These are phyloP conservation scores for Blastobotrys attinorum DNA, from an alignment of 805 yeast species.

Conservation along the genomic window DNA sequence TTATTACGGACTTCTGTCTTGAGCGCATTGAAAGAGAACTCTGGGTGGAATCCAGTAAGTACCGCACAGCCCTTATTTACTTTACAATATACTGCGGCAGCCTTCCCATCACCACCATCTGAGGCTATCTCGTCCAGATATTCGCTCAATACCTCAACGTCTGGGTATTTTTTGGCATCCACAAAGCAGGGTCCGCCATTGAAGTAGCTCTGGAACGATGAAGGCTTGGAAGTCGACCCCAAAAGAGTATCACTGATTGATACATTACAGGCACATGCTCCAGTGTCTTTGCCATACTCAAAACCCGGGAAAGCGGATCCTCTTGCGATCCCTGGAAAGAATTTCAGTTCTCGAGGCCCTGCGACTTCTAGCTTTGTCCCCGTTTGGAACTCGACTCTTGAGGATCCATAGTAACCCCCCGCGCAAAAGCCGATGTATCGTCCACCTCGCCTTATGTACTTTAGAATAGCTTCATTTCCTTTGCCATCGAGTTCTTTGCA, in stretches of 20 bases:
- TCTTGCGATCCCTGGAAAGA: constrained; percentile 75
- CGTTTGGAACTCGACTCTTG: constrained; percentile 73
- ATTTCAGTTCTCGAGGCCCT: constrained; percentile 74
- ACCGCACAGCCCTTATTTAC: constrained; percentile 72
- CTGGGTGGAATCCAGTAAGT: constrained; percentile 86
- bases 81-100: constrained; percentile 58
- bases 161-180: constrained; percentile 46
- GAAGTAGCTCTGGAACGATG: constrained; percentile 39
- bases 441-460: constrained; percentile 74
- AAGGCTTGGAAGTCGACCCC: neutral
- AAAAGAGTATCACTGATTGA: constrained; percentile 26
- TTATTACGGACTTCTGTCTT: constrained; percentile 21
- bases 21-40: constrained; percentile 52
- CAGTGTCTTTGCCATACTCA: constrained; percentile 64
- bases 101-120: constrained; percentile 24
- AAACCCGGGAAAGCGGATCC: constrained; percentile 84
- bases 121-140: constrained; percentile 55
- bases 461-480: constrained; percentile 52
- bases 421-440: constrained; percentile 84
- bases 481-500: constrained; percentile 64
- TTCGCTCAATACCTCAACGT: constrained; percentile 66
- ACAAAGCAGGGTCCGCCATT: constrained; percentile 90
- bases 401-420: constrained; percentile 82
- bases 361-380: constrained; percentile 70
- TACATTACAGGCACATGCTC: constrained; percentile 56